Percentiles rank a stretch among this genome's conserved stretches.
Conservation (phyloP, 345 rosid species). For the Cardamine resedifolia region DNA sequence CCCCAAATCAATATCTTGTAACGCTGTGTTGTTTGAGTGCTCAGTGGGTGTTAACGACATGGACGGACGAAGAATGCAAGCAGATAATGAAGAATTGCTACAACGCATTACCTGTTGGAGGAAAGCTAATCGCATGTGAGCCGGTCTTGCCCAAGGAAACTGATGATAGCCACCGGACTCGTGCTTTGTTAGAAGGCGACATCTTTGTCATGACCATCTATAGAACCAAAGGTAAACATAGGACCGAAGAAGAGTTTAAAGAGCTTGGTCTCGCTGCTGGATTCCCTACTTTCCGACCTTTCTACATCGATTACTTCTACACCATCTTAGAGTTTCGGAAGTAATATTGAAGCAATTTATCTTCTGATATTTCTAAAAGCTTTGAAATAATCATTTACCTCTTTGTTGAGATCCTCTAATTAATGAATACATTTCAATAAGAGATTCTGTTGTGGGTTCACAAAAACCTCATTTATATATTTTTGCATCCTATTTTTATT, state of each 20-base stretch:
- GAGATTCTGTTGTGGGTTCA: neutral
- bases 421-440: conserved; percentile 13
- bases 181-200: conserved; percentile 79
- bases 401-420: neutral
- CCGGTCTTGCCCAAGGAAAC: conserved; percentile 70
- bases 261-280: conserved; percentile 66
- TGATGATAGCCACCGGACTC: conserved; percentile 68
- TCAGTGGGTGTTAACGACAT: conserved; percentile 83
- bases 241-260: conserved; percentile 69
- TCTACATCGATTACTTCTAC: conserved; percentile 61
- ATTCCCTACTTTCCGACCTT: conserved; percentile 53
- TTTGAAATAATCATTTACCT: neutral
- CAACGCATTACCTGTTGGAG: conserved; percentile 72
- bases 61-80: conserved; percentile 84
- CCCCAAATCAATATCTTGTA: neutral
- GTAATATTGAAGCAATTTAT: conserved; percentile 28
- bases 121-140: conserved; percentile 82
- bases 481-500: neutral
- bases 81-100: conserved; percentile 74
- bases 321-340: conserved; percentile 78
- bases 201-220: conserved; percentile 82
- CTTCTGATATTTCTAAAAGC: neutral
- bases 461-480: no score
- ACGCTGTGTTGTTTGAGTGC: neutral
- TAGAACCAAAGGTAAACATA: conserved; percentile 74